Evolutionary conservation across 768 basidiomycete species (phyloP).

Genomic region (Amanita muscaria): DNA sequence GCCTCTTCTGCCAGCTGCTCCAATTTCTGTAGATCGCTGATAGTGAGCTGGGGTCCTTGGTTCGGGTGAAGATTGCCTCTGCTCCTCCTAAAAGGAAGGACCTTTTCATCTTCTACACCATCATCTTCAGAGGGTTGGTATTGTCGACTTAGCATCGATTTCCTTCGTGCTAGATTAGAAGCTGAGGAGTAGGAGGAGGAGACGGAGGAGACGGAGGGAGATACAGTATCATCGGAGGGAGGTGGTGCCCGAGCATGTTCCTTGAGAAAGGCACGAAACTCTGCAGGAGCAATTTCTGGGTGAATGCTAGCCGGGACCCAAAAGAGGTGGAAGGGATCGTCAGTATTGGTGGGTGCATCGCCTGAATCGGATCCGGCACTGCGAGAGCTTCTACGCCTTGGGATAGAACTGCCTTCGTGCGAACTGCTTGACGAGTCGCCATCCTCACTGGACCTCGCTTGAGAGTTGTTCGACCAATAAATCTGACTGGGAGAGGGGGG

Average conservation of each 20-base stretch:
- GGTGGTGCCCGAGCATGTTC: constrained; percentile 72
- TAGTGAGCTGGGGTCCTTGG: constrained; percentile 79
- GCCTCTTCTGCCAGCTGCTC: constrained; percentile 92
- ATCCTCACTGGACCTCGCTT: constrained; percentile 27
- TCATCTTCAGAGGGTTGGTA: constrained; percentile 80
- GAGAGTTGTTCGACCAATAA: constrained; percentile 36
- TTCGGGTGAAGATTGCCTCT: constrained; percentile 53
- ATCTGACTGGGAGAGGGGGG: constrained; percentile 46
- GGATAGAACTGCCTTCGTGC: constrained; percentile 14
- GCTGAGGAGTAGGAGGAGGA: constrained; percentile 33
- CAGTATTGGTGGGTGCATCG: constrained; percentile 29
- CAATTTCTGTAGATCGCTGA: constrained; percentile 88
- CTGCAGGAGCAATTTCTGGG: constrained; percentile 94
- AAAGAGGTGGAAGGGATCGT: constrained; percentile 88
- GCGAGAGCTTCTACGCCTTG: constrained; percentile 20
- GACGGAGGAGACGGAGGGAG: constrained; percentile 28
- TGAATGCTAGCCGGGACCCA: constrained; percentile 97
- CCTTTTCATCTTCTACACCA: constrained; percentile 55
- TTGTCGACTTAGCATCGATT: constrained; percentile 91
- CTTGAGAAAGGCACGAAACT: constrained; percentile 92
- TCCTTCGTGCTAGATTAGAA: constrained; percentile 65
- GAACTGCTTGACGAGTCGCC: constrained; percentile 36
- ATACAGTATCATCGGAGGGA: constrained; percentile 39
- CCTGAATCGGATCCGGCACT: constrained; percentile 13
- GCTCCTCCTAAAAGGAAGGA: constrained; percentile 62